Conservation (phyloP, 305 asterid genomes). For the Rubia peregrina region DNA sequence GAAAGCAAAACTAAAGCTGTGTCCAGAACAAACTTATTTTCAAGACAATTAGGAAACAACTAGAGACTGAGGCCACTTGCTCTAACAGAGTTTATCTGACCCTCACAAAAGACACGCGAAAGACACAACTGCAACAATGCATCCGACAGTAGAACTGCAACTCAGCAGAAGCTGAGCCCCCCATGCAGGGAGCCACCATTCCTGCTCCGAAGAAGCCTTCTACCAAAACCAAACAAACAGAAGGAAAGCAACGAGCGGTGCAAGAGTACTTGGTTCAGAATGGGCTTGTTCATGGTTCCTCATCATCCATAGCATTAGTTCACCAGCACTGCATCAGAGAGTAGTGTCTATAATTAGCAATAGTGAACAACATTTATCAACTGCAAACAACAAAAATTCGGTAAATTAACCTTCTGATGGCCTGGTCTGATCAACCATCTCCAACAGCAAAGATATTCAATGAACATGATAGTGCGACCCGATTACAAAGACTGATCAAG, state of each 20-base stretch:
- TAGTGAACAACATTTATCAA: neutral
- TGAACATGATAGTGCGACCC: slow-evolving; percentile 11
- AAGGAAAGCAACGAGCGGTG: neutral
- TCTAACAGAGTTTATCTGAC: neutral
- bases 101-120: neutral
- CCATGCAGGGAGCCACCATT: no score
- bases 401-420: slow-evolving; percentile 42
- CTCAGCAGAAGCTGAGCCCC: neutral
- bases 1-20: neutral
- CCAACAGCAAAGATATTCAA: slow-evolving; percentile 21
- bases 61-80: neutral
- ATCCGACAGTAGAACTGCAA: neutral
- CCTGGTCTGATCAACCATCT: slow-evolving; percentile 39
- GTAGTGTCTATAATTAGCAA: neutral
- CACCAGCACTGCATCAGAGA: slow-evolving; percentile 10
- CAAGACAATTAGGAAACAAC: neutral
- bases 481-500: slow-evolving; percentile 16
- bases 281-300: slow-evolving; percentile 5
- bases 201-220: slow-evolving; percentile 2
- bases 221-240: neutral
- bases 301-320: neutral
- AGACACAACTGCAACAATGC: neutral
- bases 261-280: slow-evolving; percentile 11
- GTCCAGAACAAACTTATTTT: neutral
- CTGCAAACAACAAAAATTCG: neutral